A percentile compares a stretch with the other conserved stretches of the same genome.
These are phyloP conservation scores for Trebouxia sp. DNA, from an alignment of 139 green algal genomes.

Conservation along the genomic window DNA sequence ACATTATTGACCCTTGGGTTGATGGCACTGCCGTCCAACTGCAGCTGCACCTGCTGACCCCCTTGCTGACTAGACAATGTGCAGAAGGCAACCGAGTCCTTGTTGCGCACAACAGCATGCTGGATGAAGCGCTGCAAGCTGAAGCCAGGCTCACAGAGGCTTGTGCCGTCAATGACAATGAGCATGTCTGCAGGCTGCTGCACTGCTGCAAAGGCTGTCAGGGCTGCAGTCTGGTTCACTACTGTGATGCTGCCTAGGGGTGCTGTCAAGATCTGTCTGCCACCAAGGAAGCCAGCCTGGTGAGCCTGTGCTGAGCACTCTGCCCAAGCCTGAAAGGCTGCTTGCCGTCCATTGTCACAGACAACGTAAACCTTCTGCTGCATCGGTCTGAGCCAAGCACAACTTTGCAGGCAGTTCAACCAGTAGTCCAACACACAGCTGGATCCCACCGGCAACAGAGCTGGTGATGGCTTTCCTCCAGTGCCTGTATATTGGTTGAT, in stretches of 20 bases:
- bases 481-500: conserved; percentile 45
- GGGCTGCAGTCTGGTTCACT: background rate
- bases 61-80: background rate
- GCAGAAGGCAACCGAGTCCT: conserved; percentile 5
- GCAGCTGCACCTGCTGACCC: background rate
- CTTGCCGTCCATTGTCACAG: background rate
- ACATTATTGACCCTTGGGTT: background rate
- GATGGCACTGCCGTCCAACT: background rate
- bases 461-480: conserved; percentile 42
- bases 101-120: conserved; percentile 11
- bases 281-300: background rate
- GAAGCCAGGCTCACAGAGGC: conserved; percentile 1
- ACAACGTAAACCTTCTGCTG: conserved; percentile 13
- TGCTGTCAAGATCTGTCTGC: background rate
- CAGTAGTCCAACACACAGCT: conserved; percentile 35
- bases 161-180: conserved; percentile 10
- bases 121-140: conserved; percentile 23
- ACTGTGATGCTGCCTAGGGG: background rate
- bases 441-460: background rate
- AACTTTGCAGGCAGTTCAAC: conserved; percentile 25
- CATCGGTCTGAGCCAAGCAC: background rate
- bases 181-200: background rate
- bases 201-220: background rate
- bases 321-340: background rate
- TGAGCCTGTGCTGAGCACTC: background rate